These are phyloP conservation scores for Neostapfia colusana DNA, from an alignment of 176 grass and related monocot species.

Conservation along the genomic window DNA sequence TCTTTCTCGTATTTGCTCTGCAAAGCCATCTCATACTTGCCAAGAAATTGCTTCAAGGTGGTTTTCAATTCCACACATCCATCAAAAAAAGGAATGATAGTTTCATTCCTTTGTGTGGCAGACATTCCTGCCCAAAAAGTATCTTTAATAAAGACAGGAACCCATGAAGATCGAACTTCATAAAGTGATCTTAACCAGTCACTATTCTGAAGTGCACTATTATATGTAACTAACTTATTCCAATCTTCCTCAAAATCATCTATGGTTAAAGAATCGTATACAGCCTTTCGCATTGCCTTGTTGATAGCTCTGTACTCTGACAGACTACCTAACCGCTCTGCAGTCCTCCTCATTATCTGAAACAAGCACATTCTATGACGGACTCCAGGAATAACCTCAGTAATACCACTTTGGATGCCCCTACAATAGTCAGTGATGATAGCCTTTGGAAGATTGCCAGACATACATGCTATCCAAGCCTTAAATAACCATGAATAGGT, in stretches of 20 bases:
- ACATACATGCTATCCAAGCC: slow-evolving; percentile 94
- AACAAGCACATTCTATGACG: slow-evolving; percentile 81
- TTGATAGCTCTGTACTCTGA: slow-evolving; percentile 76
- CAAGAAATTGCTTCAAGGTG: slow-evolving; percentile 84
- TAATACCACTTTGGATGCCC: slow-evolving; percentile 69
- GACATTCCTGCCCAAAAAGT: slow-evolving; percentile 98
- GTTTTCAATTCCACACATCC: slow-evolving; percentile 89
- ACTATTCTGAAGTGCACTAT: slow-evolving; percentile 65
- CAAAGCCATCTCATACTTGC: slow-evolving; percentile 80
- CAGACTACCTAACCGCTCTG: slow-evolving; percentile 68
- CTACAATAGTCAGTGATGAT: slow-evolving; percentile 80
- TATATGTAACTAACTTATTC: slow-evolving; percentile 65
- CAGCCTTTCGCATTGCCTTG: slow-evolving; percentile 84
- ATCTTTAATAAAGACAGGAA: slow-evolving; percentile 88
- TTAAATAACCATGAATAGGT: slow-evolving; percentile 88
- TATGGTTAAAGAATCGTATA: slow-evolving; percentile 75
- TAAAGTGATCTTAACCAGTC: slow-evolving; percentile 87
- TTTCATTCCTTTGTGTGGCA: slow-evolving; percentile 68
- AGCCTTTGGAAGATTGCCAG: slow-evolving; percentile 76
- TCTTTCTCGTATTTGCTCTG: slow-evolving; percentile 94
- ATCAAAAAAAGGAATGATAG: slow-evolving; percentile 74
- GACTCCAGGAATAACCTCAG: slow-evolving; percentile 76
- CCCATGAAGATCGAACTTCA: slow-evolving; percentile 77
- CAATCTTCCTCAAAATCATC: slow-evolving; percentile 88
- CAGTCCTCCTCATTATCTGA: slow-evolving; percentile 81